These are phyloP conservation scores for Cutaneotrichosporon arboriforme DNA, from an alignment of 1,284 basidiomycete species.

Conservation along the genomic window DNA sequence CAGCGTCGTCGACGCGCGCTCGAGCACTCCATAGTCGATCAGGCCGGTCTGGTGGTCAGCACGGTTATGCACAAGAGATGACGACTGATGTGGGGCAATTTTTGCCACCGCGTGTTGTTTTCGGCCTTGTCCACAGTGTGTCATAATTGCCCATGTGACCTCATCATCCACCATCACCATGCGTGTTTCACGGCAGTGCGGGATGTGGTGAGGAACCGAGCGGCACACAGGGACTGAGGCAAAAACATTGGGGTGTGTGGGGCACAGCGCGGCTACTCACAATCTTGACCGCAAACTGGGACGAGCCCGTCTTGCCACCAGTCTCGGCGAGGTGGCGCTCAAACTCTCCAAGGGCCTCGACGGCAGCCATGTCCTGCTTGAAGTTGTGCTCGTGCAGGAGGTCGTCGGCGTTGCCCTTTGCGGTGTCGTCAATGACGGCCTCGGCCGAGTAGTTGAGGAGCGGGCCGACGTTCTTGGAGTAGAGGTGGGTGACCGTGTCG, in stretches of 20 bases:
- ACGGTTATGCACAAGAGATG: not conserved
- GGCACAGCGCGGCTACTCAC: slow-evolving; percentile 51
- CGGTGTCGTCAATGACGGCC: slow-evolving; percentile 1
- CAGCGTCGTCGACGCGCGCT: slow-evolving; percentile 46
- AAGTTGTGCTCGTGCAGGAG: slow-evolving; percentile 37
- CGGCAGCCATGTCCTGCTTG: slow-evolving; percentile 59
- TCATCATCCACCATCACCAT: too few relatives aligned
- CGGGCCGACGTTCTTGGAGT: not conserved
- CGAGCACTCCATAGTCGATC: slow-evolving; percentile 43
- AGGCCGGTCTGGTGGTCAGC: slow-evolving; percentile 39
- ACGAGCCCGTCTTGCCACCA: slow-evolving; percentile 51
- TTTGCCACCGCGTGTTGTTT: too few relatives aligned
- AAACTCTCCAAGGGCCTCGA: slow-evolving; percentile 72
- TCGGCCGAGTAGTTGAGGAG: slow-evolving; percentile 5
- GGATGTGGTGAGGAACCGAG: too few relatives aligned
- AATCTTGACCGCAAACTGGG: slow-evolving; percentile 77
- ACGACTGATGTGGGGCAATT: not conserved
- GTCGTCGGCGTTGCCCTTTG: not conserved
- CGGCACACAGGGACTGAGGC: too few relatives aligned
- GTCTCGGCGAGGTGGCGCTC: slow-evolving; percentile 53
- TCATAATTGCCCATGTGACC: too few relatives aligned
- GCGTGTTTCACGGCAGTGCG: too few relatives aligned
- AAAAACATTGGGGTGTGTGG: not conserved
- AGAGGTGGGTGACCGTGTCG: not conserved
- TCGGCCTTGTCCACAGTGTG: too few relatives aligned